Percentiles rank a stretch among this genome's conserved stretches.
phyloP scores from a whole-genome alignment of 2,329 filamentous ascomycete species.

The Diaporthe amygdali region DNA sequence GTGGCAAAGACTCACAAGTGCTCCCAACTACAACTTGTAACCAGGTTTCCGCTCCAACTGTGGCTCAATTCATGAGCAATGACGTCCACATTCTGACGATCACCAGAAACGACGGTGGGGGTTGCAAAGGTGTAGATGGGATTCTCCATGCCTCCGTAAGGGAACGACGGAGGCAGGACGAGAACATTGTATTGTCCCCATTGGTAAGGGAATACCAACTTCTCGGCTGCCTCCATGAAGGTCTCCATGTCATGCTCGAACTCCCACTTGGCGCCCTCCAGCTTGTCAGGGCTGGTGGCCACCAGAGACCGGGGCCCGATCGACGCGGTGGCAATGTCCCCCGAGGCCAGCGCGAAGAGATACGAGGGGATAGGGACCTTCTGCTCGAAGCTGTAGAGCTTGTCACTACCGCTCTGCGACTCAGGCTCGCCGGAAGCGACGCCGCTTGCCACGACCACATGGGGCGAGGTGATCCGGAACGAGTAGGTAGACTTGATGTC shows the following conservation, averaged over 20 bases:
- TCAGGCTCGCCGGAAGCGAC: constrained; percentile 58
- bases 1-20: constrained; percentile 63
- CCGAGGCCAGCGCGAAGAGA: constrained; percentile 87
- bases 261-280: constrained; percentile 86
- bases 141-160: constrained; percentile 90
- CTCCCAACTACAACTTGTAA: constrained; percentile 81
- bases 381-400: constrained; percentile 86
- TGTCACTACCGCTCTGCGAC: constrained; percentile 57
- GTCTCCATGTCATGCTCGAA: constrained; percentile 89
- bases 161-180: constrained; percentile 87
- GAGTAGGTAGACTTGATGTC: constrained; percentile 96
- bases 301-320: constrained; percentile 88
- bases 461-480: constrained; percentile 84
- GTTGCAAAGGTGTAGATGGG: constrained; percentile 95
- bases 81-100: constrained; percentile 91
- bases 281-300: constrained; percentile 85
- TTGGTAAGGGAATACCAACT: constrained; percentile 81
- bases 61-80: constrained; percentile 85
- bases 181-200: constrained; percentile 97
- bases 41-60: constrained; percentile 89
- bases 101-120: constrained; percentile 67
- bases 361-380: constrained; percentile 93
- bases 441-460: constrained; percentile 92
- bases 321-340: constrained; percentile 83
- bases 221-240: constrained; percentile 87